Base-by-base conservation (phyloP, 108 stramenopile genomes). In the Pseudonitzschia delicatissima region DNA sequence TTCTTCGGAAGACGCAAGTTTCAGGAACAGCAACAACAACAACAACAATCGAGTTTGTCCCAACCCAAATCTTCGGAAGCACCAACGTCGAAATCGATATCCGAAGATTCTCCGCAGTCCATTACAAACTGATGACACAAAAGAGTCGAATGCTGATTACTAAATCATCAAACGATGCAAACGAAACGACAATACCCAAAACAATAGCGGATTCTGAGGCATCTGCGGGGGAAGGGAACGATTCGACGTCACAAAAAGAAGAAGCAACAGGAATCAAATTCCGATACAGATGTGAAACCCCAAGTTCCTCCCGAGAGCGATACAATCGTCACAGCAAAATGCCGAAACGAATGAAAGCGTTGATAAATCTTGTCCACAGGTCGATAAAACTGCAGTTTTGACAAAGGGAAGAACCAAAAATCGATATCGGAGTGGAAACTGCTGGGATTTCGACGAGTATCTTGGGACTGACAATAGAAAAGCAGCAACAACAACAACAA, bases 21-120 rank as follows among this genome's bases (percentile, higher is more conserved):
- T 40, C 34, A 37, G 6, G 2, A n/a, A 18, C 39, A 69, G 12
- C 34, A 44, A 18, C 57, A 67, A 21, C 37, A 73, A n/a, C 37
- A 67, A 40, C 36, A 49, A 58, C 29, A 68, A 45, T 9, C 21
- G 7, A 51, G 18, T 12, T 11, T 53, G 27, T 42, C 18, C 12
- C 23, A 18, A 23, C 25, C 21, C 4, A 5, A 18, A 7, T 28
- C 53, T 55, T 5, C 17, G n/a, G 47, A 21, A 48, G 47, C 53
- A 55, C 25, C 53, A 17, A n/a, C 6, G 4, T 51, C 50, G 12
- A 12, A 51, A 51, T 51, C 50, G 0, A 7, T 7, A 25, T 18
- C 5, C 0, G 11, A 51, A 51, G 23, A 23, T 6, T 23, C 25
- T n/a, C 7, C 2, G 42, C 17, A 44, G 42, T n/a, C n/a, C 13